A percentile compares a stretch with the other conserved stretches of the same genome.
These are phyloP conservation scores for Scenedesmus sp. DNA, from an alignment of 163 green algal genomes.

Conservation along the genomic window DNA sequence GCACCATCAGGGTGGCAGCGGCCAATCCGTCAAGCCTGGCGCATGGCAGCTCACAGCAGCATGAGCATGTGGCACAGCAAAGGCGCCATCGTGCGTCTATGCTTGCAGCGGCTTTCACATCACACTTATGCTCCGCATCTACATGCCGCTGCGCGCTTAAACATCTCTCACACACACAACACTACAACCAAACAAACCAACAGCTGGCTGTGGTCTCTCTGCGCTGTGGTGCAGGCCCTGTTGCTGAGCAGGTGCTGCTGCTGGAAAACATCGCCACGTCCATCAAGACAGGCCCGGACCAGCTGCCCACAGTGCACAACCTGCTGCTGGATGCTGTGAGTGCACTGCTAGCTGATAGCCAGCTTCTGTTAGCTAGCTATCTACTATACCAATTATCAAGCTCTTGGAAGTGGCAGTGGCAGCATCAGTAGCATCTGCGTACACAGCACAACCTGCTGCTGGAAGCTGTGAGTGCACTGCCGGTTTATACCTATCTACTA, in stretches of 20 bases:
- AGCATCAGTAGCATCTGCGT: constrained; percentile 69
- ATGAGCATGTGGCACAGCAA: too few relatives aligned
- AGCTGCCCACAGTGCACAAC: constrained; percentile 84
- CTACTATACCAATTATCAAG: not conserved
- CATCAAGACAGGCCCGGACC: constrained; percentile 85
- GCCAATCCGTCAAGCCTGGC: too few relatives aligned
- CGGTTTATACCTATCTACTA: not conserved
- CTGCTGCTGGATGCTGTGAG: constrained; percentile 82
- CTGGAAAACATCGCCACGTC: constrained; percentile 95
- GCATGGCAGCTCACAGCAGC: too few relatives aligned
- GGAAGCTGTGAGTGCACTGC: constrained; percentile 68
- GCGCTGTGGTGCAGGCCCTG: constrained; percentile 60
- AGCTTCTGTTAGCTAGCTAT: not conserved
- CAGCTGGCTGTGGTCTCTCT: not conserved
- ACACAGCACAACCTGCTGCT: constrained; percentile 78
- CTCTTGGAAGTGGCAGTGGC: not conserved
- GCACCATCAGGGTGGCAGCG: too few relatives aligned
- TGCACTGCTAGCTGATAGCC: constrained; percentile 4
- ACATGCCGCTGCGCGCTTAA: too few relatives aligned
- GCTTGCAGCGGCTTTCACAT: too few relatives aligned
- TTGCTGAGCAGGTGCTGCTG: constrained; percentile 88
- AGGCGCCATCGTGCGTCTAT: too few relatives aligned
- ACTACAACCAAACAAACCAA: too few relatives aligned
- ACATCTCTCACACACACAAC: too few relatives aligned
- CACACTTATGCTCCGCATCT: too few relatives aligned